These are phyloP conservation scores for Verticillium alfalfae DNA, from an alignment of 2,329 filamentous ascomycete genomes.

Conservation along the genomic window DNA sequence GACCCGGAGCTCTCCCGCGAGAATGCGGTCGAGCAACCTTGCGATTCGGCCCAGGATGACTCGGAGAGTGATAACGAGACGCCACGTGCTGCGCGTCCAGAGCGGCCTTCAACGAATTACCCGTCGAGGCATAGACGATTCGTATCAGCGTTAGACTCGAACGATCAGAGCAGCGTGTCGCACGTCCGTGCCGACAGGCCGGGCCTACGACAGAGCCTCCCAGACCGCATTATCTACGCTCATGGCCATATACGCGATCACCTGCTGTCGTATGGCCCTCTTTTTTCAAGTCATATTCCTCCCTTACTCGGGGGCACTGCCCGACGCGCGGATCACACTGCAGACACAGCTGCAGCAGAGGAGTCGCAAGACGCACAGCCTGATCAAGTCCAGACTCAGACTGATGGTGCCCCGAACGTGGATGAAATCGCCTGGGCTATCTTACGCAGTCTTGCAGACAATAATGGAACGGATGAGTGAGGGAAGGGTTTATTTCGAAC, in stretches of 20 bases:
- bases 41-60: slow-evolving; percentile 47
- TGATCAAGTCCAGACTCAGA: neutral
- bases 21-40: slow-evolving; percentile 30
- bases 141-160: slow-evolving; percentile 6
- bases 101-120: slow-evolving; percentile 9
- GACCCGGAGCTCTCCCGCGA: slow-evolving; percentile 30
- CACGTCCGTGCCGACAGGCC: slow-evolving; percentile 6
- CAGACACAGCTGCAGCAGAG: neutral
- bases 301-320: neutral
- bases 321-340: neutral
- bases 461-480: slow-evolving; percentile 5
- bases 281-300: neutral
- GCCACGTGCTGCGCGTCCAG: neutral
- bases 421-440: neutral
- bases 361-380: neutral
- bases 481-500: neutral
- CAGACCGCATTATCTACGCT: neutral
- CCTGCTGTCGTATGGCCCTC: neutral
- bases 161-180: slow-evolving; percentile 7
- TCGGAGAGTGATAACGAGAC: slow-evolving; percentile 45
- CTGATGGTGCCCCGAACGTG: neutral
- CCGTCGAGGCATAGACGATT: slow-evolving; percentile 11
- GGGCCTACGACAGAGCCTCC: neutral
- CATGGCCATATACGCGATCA: neutral
- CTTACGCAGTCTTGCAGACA: neutral